Percentiles rank a stretch among this genome's conserved stretches.
phyloP scores from a whole-genome alignment of 2,329 filamentous ascomycete species.

The Neofusicoccum cordaticola region DNA sequence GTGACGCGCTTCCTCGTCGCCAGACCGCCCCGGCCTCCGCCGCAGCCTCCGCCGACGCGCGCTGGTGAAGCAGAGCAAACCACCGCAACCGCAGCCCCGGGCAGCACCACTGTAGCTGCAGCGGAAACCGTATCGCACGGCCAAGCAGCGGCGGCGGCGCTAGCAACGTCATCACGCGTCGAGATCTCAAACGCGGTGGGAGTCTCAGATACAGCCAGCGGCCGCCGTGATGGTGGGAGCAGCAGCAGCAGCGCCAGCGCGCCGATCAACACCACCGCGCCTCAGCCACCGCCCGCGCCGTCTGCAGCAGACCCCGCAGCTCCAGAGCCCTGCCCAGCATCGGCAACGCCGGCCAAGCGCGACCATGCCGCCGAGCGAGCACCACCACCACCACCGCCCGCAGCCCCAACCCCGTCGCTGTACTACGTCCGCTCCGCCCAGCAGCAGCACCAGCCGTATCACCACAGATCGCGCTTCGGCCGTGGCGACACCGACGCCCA shows the following conservation, averaged over 20 bases:
- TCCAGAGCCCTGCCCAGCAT: background rate
- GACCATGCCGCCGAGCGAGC: background rate
- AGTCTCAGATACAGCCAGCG: background rate
- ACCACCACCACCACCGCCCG: background rate
- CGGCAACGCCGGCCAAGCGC: background rate
- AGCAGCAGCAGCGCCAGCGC: background rate
- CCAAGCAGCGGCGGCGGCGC: background rate
- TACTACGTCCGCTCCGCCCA: constrained; percentile 66
- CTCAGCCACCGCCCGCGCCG: background rate
- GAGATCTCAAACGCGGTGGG: background rate
- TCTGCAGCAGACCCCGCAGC: background rate
- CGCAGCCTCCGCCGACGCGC: background rate
- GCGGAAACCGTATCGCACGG: background rate
- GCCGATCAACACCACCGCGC: background rate
- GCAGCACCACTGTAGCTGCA: background rate
- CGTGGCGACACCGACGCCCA: background rate
- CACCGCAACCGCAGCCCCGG: background rate
- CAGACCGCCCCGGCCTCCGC: background rate
- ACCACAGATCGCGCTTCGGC: constrained; percentile 27
- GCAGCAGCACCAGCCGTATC: constrained; percentile 35
- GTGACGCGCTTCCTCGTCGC: constrained; percentile 53
- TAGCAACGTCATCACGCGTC: background rate
- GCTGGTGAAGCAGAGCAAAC: background rate
- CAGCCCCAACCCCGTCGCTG: constrained; percentile 41
- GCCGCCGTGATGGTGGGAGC: background rate